Evolutionary conservation across 2,329 filamentous ascomycete genomes (phyloP), one percentile per base, ranked within the genome.

Genomic region (Cryphonectria naterciae): DNA sequence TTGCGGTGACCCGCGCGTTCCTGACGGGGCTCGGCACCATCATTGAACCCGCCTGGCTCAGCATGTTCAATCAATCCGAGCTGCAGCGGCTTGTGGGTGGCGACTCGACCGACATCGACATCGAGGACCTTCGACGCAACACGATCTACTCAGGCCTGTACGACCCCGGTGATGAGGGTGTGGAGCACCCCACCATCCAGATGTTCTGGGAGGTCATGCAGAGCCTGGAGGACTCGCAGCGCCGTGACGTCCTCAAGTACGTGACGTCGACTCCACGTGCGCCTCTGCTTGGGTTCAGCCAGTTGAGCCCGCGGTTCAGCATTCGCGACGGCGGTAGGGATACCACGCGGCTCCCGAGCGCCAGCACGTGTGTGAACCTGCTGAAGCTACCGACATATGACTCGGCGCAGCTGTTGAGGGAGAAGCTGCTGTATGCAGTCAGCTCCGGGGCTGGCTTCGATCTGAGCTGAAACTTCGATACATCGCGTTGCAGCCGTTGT

Each of bases 61-160:
- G 92, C 76, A 98, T 99, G 96, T 99, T 99, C 85, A 99, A 99
- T 80, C 95, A 98, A 79, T 89, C 89, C 3, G 96, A 99, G 80
- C 87, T 99, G 5, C 96, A 98, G 81, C 96, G 93, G 1, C 90
- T 99, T 7, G 92, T 99, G 22, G 93, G 94, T 68, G 96, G 96
- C 60, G 94, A 97, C 76, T 91, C 90, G 39, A 91, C 91, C 13
- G 91, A 93, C 73, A 97, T 99, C 71, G 92, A 98, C 77, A 87
- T 99, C 49, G 89, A 92, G 39, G 96, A 99, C 79, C 86, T 98
- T 56, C 89, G 95, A 35, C 85, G 85, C 68, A 93, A 98, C 81
- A 98, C 96, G 0, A 81, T 89, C 2, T 99, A 98, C 80, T 93
- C 93, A 67, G 96, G 96, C 1, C 85, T 97, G 0, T 99, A 98